Percentiles rank a stretch among this genome's conserved stretches.
Conservation (phyloP, 2,329 filamentous ascomycete genomes). For the Fusarium solani-melongenae region DNA sequence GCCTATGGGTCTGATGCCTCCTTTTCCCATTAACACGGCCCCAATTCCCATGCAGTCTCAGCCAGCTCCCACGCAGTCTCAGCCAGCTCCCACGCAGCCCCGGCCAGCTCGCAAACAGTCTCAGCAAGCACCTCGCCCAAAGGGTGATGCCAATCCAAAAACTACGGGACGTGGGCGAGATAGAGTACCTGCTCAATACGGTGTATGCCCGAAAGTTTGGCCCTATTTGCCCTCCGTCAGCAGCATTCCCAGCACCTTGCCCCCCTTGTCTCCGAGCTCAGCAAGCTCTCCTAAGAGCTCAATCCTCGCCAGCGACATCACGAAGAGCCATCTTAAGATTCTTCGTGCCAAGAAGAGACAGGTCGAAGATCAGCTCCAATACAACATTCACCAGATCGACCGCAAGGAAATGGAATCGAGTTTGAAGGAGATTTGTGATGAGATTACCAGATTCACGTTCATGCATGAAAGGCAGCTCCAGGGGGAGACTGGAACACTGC, state of each 20-base stretch:
- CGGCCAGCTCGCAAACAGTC: not conserved
- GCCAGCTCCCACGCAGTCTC: conserved; percentile 27
- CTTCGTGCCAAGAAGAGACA: conserved; percentile 66
- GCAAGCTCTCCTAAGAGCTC: not conserved
- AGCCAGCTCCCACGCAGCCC: not conserved
- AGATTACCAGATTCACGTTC: conserved; percentile 62
- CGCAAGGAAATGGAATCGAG: conserved; percentile 62
- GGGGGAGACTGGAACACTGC: conserved; percentile 58
- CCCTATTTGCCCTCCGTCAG: not conserved
- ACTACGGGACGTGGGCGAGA: not conserved
- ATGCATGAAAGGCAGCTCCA: conserved; percentile 57
- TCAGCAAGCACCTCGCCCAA: not conserved
- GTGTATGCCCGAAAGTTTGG: too few species aligned
- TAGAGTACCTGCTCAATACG: not conserved
- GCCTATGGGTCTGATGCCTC: conserved; percentile 27
- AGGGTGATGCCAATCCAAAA: not conserved
- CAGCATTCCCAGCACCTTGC: not conserved
- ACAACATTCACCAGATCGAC: conserved; percentile 72
- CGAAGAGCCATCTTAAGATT: conserved; percentile 65
- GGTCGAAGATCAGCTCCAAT: conserved; percentile 68
- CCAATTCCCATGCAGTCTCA: conserved; percentile 28
- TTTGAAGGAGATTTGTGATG: conserved; percentile 53
- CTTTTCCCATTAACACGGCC: conserved; percentile 30
- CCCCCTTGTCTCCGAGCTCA: not conserved
- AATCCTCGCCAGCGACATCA: conserved; percentile 70